Evolutionary conservation across 805 yeast genomes (phyloP), one percentile per base, ranked within the genome.

Genomic region (Tetrapisispora phaffii): DNA sequence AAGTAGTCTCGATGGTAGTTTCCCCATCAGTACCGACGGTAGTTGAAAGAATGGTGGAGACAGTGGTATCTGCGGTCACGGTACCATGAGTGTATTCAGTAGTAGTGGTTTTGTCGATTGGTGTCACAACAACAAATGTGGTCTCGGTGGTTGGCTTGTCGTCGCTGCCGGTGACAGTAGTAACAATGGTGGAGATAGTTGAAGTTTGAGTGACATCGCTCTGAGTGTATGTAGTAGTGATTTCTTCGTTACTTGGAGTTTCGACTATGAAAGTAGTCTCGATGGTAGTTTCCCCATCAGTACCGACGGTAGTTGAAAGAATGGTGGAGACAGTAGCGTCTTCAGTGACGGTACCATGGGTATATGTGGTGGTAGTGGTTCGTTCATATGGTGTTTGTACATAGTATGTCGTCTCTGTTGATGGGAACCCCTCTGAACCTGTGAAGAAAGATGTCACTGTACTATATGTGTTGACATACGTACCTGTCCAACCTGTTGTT

Each of bases 91-190:
- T 41, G 34, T 21, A 41, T 15, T 10, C 5, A 22, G 26, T 22
- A 8, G 15, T 15, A 21, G 15, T 22, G 15, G 23, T 23, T 19
- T 15, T 26, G 3, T 17, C 33, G 8, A 12, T 16, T 17, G 44
- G 44, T 13, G 44, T 41, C 3, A 29, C 44, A n/a, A 41, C 39
- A 17, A 34, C 15, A 26, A 12, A 41, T 13, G 34, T 41, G 19
- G 44, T 41, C 13, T 41, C 44, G 15, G 39, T 41, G 13, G 44
- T 41, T 17, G n/a, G 20, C 3, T 17, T 28, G 5, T 42, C 44
- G 22, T 42, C 45, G 12, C 39, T 34, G 21, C 47, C 50, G 16
- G 29, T 44, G 16, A 26, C 23, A 16, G 42, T 39, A 2, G 44
- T 32, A 15, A 41, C 20, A 5, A 38, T 13, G 17, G 47, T 37